A percentile compares a stretch with the other conserved stretches of the same genome.
These are phyloP conservation scores for Aurantiochytrium sp. DNA, from an alignment of 108 stramenopile species.

Conservation along the genomic window DNA sequence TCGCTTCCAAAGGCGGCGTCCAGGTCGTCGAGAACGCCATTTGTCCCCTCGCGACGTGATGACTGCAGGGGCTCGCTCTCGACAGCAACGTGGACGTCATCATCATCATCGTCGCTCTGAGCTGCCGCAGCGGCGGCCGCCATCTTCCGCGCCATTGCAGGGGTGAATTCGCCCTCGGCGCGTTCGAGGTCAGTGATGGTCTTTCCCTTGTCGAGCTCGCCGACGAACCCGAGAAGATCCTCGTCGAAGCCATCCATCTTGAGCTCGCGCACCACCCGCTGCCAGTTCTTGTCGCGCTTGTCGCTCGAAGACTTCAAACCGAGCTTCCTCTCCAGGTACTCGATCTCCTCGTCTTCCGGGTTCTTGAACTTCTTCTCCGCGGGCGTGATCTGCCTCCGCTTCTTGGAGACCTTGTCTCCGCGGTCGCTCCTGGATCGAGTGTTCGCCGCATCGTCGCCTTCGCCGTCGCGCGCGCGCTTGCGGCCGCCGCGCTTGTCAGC, in stretches of 20 bases:
- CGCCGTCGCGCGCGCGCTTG: neutral
- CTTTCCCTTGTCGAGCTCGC: slow-evolving; percentile 60
- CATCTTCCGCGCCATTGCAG: no score
- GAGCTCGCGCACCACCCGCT: slow-evolving; percentile 69
- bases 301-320: neutral
- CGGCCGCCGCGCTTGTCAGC: neutral
- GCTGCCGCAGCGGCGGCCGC: no score
- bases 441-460: neutral
- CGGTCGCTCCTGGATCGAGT: no score
- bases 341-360: slow-evolving; percentile 1
- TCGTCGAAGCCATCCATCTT: slow-evolving; percentile 67
- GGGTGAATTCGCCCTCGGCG: slow-evolving; percentile 51
- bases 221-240: slow-evolving; percentile 66
- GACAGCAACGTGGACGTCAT: slow-evolving; percentile 69
- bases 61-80: slow-evolving; percentile 56
- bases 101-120: slow-evolving; percentile 60
- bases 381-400: neutral
- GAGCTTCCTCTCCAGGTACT: slow-evolving; percentile 25
- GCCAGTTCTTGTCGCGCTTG: slow-evolving; percentile 58
- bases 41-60: neutral
- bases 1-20: neutral
- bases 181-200: slow-evolving; percentile 68
- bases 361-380: neutral
- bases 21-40: neutral
- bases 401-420: neutral